A percentile compares a stretch with the other conserved stretches of the same genome.
Evolutionary conservation across 2,329 filamentous ascomycete genomes (phyloP).

Genomic region (Curvularia sp.): DNA sequence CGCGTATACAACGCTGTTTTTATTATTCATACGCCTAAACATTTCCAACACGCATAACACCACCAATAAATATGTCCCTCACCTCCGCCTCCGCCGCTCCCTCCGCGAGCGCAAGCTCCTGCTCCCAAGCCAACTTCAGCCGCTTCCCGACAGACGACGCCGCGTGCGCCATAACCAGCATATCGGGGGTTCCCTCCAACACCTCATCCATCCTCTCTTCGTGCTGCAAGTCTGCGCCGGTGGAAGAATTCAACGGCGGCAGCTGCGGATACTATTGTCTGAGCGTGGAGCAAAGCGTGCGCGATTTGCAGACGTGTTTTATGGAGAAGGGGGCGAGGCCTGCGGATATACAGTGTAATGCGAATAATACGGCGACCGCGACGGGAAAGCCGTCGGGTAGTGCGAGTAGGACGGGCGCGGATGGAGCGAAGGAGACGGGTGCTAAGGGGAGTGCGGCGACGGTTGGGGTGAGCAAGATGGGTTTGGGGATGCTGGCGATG

Average conservation of each 20-base stretch:
- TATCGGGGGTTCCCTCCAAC: constrained; percentile 32
- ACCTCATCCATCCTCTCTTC: constrained; percentile 31
- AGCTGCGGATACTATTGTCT: constrained; percentile 44
- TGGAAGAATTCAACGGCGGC: constrained; percentile 37
- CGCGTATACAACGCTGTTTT: no score
- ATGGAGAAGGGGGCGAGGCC: constrained; percentile 35
- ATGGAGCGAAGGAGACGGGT: constrained; percentile 9
- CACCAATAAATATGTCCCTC: constrained; percentile 23
- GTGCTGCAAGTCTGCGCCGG: constrained; percentile 45
- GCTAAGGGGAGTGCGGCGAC: constrained; percentile 25
- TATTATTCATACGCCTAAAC: no score
- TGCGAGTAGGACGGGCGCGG: constrained; percentile 20
- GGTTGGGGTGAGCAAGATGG: constrained; percentile 35
- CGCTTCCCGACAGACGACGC: constrained; percentile 38
- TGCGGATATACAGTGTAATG: constrained; percentile 34
- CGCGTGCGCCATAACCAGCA: constrained; percentile 40
- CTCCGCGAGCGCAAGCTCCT: constrained; percentile 27
- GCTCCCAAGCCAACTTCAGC: constrained; percentile 34
- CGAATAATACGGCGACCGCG: constrained; percentile 36
- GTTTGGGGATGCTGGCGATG: constrained; percentile 39
- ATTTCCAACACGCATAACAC: background rate
- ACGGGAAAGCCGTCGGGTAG: constrained; percentile 29
- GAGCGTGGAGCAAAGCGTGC: constrained; percentile 34
- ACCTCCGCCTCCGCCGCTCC: constrained; percentile 22
- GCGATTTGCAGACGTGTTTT: constrained; percentile 39